A percentile compares a stretch with the other conserved stretches of the same genome.
These are phyloP conservation scores for Trichosporon sp. DNA, from an alignment of 1,284 basidiomycete species.

Conservation along the genomic window DNA sequence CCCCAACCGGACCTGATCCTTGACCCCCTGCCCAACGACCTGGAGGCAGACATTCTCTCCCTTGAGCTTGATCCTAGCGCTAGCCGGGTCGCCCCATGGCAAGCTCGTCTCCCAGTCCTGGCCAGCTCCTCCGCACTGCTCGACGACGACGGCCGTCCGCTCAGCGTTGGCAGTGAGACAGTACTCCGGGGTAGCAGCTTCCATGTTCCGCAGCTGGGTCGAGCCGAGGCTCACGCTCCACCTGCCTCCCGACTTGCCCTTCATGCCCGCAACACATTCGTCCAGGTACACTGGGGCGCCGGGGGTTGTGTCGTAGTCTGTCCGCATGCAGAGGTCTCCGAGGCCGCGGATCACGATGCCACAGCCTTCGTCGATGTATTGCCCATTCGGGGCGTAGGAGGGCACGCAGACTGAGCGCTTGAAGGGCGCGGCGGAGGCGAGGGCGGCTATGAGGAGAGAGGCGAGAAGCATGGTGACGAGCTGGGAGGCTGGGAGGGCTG, in stretches of 20 bases:
- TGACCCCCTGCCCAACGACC: background rate
- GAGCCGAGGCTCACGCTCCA: background rate
- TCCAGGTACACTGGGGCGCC: background rate
- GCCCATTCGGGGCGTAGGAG: background rate
- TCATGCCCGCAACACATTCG: background rate
- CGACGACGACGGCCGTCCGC: background rate
- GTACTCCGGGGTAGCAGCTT: background rate
- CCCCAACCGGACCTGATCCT: background rate
- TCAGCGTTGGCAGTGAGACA: background rate
- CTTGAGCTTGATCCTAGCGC: background rate
- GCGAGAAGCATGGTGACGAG: background rate
- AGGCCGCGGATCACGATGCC: background rate
- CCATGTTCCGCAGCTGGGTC: background rate
- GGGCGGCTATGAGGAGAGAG: background rate
- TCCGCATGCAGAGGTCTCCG: background rate
- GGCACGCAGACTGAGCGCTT: background rate
- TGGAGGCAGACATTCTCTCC: background rate
- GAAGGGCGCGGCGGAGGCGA: background rate
- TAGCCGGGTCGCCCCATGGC: background rate
- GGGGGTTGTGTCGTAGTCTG: background rate
- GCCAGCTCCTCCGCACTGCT: background rate
- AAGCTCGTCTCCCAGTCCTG: background rate
- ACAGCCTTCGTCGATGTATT: background rate
- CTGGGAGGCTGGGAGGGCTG: no score
- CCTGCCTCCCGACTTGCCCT: background rate